Evolutionary conservation across 495 filamentous ascomycete species (phyloP).

Genomic region (Penicillium soppii): DNA sequence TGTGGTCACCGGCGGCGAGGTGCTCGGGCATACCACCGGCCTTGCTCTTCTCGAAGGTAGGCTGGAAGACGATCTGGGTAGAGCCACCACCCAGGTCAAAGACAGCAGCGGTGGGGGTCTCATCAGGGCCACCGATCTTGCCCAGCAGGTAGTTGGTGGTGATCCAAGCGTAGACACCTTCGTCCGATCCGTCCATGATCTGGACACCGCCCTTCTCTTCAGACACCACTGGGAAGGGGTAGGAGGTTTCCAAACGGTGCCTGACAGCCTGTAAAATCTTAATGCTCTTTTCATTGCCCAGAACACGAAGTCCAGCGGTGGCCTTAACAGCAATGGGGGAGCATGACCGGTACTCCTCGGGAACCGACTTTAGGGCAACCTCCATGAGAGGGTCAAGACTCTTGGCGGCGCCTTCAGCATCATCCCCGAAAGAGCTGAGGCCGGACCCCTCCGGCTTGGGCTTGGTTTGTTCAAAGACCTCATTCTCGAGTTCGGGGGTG

Average conservation of each 20-base stretch:
- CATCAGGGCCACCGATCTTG: constrained; percentile 91
- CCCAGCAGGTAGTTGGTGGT: constrained; percentile 97
- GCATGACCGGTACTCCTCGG: constrained; percentile 82
- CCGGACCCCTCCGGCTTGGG: constrained; percentile 77
- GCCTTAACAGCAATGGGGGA: constrained; percentile 94
- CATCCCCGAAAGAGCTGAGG: constrained; percentile 78
- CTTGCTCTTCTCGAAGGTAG: constrained; percentile 76
- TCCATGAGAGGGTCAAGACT: constrained; percentile 87
- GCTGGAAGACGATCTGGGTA: constrained; percentile 97
- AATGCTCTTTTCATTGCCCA: constrained; percentile 77
- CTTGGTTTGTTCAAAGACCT: constrained; percentile 86
- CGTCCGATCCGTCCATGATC: constrained; percentile 94
- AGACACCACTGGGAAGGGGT: constrained; percentile 91
- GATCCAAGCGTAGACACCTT: constrained; percentile 99
- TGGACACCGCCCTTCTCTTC: constrained; percentile 80
- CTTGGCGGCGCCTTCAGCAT: constrained; percentile 83
- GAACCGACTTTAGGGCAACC: constrained; percentile 77
- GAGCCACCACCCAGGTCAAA: constrained; percentile 96
- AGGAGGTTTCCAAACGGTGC: constrained; percentile 76
- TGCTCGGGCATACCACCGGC: constrained; percentile 84
- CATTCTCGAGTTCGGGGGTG: constrained; percentile 90
- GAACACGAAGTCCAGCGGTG: constrained; percentile 84
- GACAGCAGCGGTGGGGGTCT: constrained; percentile 85
- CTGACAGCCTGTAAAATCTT: constrained; percentile 87
- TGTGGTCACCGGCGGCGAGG: constrained; percentile 88